phyloP scores from a whole-genome alignment of 345 rosid genomes.

The Lepidium didymum region DNA sequence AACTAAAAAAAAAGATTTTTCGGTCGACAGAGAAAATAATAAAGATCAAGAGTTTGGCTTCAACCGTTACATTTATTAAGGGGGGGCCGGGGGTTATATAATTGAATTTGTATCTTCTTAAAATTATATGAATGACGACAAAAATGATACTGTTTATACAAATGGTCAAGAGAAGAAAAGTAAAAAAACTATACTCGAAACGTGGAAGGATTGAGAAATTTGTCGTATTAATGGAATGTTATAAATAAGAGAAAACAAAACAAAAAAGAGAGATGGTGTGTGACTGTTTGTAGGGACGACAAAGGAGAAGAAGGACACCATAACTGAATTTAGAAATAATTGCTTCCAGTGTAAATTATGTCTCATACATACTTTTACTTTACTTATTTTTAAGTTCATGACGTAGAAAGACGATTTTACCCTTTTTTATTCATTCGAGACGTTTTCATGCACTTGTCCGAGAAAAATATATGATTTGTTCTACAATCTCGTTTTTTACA shows the following conservation, averaged over 20 bases:
- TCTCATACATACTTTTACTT: too few species aligned
- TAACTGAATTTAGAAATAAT: too few species aligned
- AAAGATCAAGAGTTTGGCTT: conserved; percentile 24
- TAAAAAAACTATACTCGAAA: conserved; percentile 1
- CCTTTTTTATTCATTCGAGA: too few species aligned
- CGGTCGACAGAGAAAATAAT: conserved; percentile 3
- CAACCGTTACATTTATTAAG: background rate
- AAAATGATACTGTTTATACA: background rate
- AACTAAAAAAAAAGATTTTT: background rate
- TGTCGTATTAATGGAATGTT: conserved; percentile 1
- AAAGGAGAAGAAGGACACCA: conserved; percentile 6
- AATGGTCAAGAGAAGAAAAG: background rate
- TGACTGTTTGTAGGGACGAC: conserved; percentile 31
- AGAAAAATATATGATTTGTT: too few species aligned
- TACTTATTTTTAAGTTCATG: too few species aligned
- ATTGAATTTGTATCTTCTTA: background rate
- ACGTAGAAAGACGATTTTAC: too few species aligned
- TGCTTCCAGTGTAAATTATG: too few species aligned
- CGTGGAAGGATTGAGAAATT: background rate
- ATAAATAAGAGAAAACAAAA: background rate
- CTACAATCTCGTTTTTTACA: too few species aligned
- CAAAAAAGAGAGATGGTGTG: conserved; percentile 9
- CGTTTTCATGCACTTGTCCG: too few species aligned
- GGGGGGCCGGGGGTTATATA: background rate
- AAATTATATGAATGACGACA: background rate